phyloP scores from a whole-genome alignment of 169 alveolate genomes.

The Eimeria zaria region DNA sequence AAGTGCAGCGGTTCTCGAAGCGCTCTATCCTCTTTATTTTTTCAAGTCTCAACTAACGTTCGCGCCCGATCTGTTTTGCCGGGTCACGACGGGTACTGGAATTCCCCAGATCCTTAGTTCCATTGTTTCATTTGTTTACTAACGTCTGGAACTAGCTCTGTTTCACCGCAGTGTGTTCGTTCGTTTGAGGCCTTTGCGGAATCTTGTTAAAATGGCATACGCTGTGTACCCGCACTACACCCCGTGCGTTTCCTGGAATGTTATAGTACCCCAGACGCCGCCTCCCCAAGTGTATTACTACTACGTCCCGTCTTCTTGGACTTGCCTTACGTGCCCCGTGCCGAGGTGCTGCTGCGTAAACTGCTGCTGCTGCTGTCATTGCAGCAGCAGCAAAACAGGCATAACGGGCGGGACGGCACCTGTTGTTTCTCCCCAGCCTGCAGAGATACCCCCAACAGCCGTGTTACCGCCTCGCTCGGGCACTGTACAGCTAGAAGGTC shows the following conservation, averaged over 20 bases:
- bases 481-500: slow-evolving; percentile 32
- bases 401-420: neutral
- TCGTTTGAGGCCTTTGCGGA: neutral
- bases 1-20: neutral
- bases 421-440: slow-evolving; percentile 21
- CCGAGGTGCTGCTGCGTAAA: slow-evolving; percentile 16
- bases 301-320: slow-evolving; percentile 40
- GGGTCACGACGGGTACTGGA: neutral
- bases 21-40: neutral
- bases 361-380: slow-evolving; percentile 38
- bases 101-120: neutral
- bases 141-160: neutral
- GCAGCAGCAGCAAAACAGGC: neutral
- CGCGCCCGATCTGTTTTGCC: neutral
- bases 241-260: slow-evolving; percentile 22
- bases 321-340: neutral
- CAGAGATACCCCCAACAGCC: slow-evolving; percentile 3
- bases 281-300: slow-evolving; percentile 29
- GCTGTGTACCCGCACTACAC: slow-evolving; percentile 12
- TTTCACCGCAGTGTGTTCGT: neutral
- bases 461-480: slow-evolving; percentile 29
- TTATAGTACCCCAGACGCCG: slow-evolving; percentile 32
- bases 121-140: neutral
- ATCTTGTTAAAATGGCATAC: neutral
- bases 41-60: too few relatives aligned